phyloP scores from a whole-genome alignment of 1,284 basidiomycete species.

The Violaceomyces palustris region DNA sequence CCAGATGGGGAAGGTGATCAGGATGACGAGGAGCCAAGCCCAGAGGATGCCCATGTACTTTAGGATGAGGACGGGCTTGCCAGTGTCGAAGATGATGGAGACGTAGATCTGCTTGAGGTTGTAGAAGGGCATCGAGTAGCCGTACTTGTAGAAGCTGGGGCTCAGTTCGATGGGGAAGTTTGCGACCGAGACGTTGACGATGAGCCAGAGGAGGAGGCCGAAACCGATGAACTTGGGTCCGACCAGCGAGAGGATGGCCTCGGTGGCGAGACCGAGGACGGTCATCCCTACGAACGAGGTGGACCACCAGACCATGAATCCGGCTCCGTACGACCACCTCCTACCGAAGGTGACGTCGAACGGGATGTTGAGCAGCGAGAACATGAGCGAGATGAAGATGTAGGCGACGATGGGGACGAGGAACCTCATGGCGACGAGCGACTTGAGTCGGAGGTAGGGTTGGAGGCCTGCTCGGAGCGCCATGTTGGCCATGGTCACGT shows the following conservation, averaged over 20 bases:
- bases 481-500: constrained; percentile 36
- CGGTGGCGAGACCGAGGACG: constrained; percentile 36
- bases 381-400: constrained; percentile 41
- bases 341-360: constrained; percentile 41
- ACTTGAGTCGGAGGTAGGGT: constrained; percentile 28
- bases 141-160: constrained; percentile 36
- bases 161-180: constrained; percentile 31
- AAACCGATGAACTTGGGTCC: constrained; percentile 41
- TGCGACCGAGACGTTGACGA: constrained; percentile 41
- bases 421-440: constrained; percentile 37
- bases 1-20: constrained; percentile 41
- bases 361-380: constrained; percentile 41
- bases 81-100: constrained; percentile 42
- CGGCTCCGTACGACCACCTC: constrained; percentile 37
- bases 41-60: constrained; percentile 47
- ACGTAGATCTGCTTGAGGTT: constrained; percentile 38
- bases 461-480: constrained; percentile 26
- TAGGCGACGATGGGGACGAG: constrained; percentile 25
- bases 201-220: constrained; percentile 38
- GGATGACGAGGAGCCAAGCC: constrained; percentile 40
- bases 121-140: constrained; percentile 47
- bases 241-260: constrained; percentile 35
- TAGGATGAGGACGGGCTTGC: constrained; percentile 30
- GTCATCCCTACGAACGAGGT: constrained; percentile 37
- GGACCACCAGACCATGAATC: constrained; percentile 44